Base-by-base conservation (phyloP, 83 land plant species). In the Picea abies region DNA sequence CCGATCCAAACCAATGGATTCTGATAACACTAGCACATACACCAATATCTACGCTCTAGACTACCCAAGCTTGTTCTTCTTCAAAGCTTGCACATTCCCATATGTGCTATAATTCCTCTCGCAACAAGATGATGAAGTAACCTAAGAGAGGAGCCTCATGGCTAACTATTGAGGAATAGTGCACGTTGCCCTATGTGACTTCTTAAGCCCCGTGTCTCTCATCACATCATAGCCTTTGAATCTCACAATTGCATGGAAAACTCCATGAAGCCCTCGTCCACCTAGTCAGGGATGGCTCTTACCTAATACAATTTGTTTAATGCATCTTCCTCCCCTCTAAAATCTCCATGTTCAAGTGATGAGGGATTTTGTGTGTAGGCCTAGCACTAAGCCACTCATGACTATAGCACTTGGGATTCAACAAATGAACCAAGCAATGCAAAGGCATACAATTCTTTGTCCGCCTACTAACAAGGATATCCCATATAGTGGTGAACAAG, bases 271-370 rank as follows among this genome's bases (percentile, higher is more conserved):
- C 4, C 64, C 23, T 20, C n/a, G 22, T 19, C 64, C 64, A 63
- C n/a, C 64, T 63, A 2, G n/a, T 20, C 64, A 63, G 20, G 3
- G 64, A n/a, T 63, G 64, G 64, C n/a, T 63, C 64, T 63, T 12
- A 4, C 64, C n/a, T 63, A 4, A 63, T 4, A 63, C n/a, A 20
- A 15, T n/a, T n/a, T 63, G n/a, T 17, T 63, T 16, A 63, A 63
- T 63, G 64, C 64, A 63, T 63, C n/a, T 63, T 63, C 64, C 64
- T 63, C 64, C 64, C 64, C 19, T 63, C n/a, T 63, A 15, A 63
- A 63, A 32, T 4, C 14, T n/a, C 14, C 64, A 15, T 41, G 64
- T 63, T n/a, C 64, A 63, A 12, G 64, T 63, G 64, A 63, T 5
- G n/a, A 63, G 64, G 64, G 19, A 63, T 12, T 63, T n/a, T 63